phyloP scores from a whole-genome alignment of 805 yeast species.

The Wickerhamomyces canadensis region DNA sequence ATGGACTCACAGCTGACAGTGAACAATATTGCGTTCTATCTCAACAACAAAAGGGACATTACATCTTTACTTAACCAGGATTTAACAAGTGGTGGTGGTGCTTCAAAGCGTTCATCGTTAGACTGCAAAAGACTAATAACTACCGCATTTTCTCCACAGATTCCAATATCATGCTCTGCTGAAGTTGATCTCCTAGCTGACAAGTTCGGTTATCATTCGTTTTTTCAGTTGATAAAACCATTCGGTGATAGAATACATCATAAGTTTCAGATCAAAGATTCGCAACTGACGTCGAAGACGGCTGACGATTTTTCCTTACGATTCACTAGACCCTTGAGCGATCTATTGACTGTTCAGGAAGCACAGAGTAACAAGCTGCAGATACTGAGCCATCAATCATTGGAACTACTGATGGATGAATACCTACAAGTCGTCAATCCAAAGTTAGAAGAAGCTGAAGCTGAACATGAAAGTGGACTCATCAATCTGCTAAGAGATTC shows the following conservation, averaged over 20 bases:
- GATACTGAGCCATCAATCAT: constrained; percentile 29
- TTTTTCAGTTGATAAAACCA: constrained; percentile 45
- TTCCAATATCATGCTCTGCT: constrained; percentile 43
- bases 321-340: constrained; percentile 37
- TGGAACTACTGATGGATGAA: constrained; percentile 30
- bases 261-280: constrained; percentile 43
- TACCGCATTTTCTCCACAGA: constrained; percentile 46
- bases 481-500: constrained; percentile 33
- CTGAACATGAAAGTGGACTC: constrained; percentile 19
- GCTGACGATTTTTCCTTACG: constrained; percentile 53
- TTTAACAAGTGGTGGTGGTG: constrained; percentile 2
- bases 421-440: constrained; percentile 27
- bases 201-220: constrained; percentile 34
- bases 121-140: constrained; percentile 23
- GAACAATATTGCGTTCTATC: constrained; percentile 15
- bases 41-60: constrained; percentile 14
- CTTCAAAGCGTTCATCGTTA: constrained; percentile 17
- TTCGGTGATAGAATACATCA: constrained; percentile 51
- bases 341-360: constrained; percentile 26
- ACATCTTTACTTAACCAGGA: constrained; percentile 10
- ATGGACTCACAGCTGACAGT: constrained; percentile 15
- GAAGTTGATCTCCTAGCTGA: constrained; percentile 41
- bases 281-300: constrained; percentile 42
- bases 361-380: constrained; percentile 22
- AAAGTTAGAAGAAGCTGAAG: constrained; percentile 8